Percentiles rank a stretch among this genome's conserved stretches.
phyloP scores from a whole-genome alignment of 768 basidiomycete species.

The Podaxis mareebaensis region DNA sequence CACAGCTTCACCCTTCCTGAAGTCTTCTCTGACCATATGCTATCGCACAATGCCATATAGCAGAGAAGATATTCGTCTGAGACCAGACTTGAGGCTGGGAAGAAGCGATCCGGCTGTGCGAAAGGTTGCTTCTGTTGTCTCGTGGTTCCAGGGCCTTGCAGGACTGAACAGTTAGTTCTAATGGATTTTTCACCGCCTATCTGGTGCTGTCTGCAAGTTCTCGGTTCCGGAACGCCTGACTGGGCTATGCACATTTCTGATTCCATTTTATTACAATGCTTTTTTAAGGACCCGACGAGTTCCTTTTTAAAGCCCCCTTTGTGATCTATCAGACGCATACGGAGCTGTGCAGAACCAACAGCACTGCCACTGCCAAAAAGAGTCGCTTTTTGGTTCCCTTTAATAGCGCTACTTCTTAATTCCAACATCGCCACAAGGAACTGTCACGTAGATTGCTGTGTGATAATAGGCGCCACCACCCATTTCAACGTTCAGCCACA shows the following conservation, averaged over 20 bases:
- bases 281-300: neutral
- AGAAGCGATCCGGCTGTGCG: constrained; percentile 68
- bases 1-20: constrained; percentile 69
- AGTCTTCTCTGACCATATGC: constrained; percentile 65
- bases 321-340: neutral
- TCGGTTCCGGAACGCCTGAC: neutral
- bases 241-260: neutral
- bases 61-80: constrained; percentile 55
- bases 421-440: no score
- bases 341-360: neutral
- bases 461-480: neutral
- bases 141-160: constrained; percentile 76
- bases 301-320: neutral
- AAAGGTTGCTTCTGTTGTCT: constrained; percentile 63
- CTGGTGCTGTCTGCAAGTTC: neutral
- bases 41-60: constrained; percentile 76
- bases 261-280: neutral
- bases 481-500: neutral
- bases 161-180: constrained; percentile 38
- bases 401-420: no score
- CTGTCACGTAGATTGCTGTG: no score
- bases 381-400: no score
- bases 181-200: neutral
- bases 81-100: constrained; percentile 75
- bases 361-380: neutral